Evolutionary conservation across 2,329 filamentous ascomycete species (phyloP), one percentile per base, ranked within the genome.

Genomic region (Neofusicoccum laricinum): DNA sequence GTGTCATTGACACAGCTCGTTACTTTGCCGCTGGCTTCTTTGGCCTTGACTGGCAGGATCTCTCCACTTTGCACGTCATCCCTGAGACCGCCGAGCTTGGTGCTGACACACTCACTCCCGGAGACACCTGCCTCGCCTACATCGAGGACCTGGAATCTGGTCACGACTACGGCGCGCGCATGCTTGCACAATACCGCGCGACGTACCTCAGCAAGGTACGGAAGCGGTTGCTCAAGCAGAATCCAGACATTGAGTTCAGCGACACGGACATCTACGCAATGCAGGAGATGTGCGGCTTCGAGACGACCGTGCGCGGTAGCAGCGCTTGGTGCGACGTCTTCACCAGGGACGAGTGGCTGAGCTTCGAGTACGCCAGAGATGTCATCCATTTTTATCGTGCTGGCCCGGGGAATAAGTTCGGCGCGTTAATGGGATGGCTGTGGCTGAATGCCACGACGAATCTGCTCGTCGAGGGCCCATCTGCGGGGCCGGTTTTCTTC

Each of bases 271-370:
- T 87, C 41, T 87, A 82, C 68, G 78, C 81, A 65, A 87, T 87
- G 85, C 85, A 87, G 70, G 84, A 87, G 68, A 81, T 86, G 76
- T 87, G 85, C 69, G 85, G 83, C 1, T 88, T 87, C 67, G 85
- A 87, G 71, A 84, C 78, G 0, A 79, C 83, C 2, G 81, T 81
- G 0, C 78, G 81, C 64, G 85, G 85, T 6, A 75, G 72, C 21
- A 86, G 83, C 70, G 77, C 78, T 5, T 87, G 85, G 85, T 87
- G 85, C 67, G 73, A 82, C 63, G 77, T 86, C 8, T 87, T 87
- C 70, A 83, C 80, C 0, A 75, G 76, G 36, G 72, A 81, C 1
- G 85, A 87, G 51, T 86, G 84, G 78, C 71, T 80, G 12, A 71
- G 78, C 57, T 87, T 86, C 66, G 85, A 85, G 68, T 87, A 87